Conservation (phyloP, 108 stramenopile species). For the Cyclotella sp. region DNA sequence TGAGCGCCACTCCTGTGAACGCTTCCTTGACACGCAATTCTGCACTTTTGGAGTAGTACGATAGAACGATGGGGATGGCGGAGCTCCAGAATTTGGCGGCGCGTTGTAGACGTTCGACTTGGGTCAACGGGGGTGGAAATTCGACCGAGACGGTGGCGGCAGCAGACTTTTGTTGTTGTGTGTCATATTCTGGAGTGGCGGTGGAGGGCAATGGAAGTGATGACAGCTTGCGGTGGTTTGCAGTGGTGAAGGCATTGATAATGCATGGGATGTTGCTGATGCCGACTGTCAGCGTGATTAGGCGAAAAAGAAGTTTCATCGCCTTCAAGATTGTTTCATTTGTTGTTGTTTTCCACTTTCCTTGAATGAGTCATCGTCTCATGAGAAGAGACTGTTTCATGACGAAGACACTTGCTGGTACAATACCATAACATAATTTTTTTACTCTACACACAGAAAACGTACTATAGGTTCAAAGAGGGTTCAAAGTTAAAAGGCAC, state of each 20-base stretch:
- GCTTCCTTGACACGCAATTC: conserved; percentile 67
- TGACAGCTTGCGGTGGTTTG: not conserved
- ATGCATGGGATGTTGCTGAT: not conserved
- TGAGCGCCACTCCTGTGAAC: conserved; percentile 57
- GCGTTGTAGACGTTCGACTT: conserved; percentile 69
- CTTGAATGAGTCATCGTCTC: no score
- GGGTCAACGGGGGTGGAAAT: conserved; percentile 77
- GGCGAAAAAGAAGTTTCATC: no score
- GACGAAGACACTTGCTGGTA: no score
- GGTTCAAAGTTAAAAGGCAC: no score
- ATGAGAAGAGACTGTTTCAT: no score
- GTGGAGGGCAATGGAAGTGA: not conserved
- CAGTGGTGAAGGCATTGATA: not conserved
- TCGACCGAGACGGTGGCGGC: conserved; percentile 38
- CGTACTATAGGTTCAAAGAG: no score
- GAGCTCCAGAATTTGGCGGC: conserved; percentile 82
- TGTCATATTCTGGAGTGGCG: not conserved
- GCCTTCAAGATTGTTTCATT: no score
- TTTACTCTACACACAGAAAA: no score
- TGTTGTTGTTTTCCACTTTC: no score
- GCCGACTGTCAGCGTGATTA: not conserved
- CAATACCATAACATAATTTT: no score
- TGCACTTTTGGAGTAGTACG: conserved; percentile 75
- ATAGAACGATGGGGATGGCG: conserved; percentile 80
- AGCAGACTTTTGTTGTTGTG: not conserved